Base-by-base conservation (phyloP, 2,329 filamentous ascomycete species). In the Pseudopyricularia cyperi region DNA sequence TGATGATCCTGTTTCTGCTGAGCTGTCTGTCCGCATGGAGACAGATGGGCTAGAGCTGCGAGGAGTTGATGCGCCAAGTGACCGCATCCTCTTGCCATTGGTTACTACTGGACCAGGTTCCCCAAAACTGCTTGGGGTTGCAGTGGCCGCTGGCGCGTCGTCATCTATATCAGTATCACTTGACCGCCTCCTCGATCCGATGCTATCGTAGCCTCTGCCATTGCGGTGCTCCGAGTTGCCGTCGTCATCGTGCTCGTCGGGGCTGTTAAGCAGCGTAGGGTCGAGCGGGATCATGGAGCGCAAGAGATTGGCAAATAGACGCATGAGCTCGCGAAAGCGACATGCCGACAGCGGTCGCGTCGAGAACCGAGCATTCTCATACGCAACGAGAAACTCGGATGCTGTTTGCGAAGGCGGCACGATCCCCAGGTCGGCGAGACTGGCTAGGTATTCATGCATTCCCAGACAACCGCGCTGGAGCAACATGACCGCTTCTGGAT, bases 331-430 rank as follows among this genome's bases (percentile, higher is more conserved):
- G 35, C 85, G 76, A 63, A 98, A 97, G 50, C 84, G 76, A 0
- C 68, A 61, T 58, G 90, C 84, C 3, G 79, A 76, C 4, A 95
- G 70, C 1, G 84, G 77, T 5, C 73, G 70, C 0, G 77, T 79
- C 2, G 87, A 90, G 68, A 95, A 98, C 39, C 91, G 83, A 3
- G 89, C 89, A 53, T 79, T 73, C 68, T 97, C 93, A 67, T 96
- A 98, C 19, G 79, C 70, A 1, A 75, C 67, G 19, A 96, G 68
- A 62, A 97, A 98, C 56, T 65, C 80, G 63, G 57, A 74, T 58
- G 64, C 82, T 2, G 65, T 19, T 30, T 39, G 51, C 22, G 51
- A 14, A 50, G 68, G 61, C 19, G 63, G 61, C n/a, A 83, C 60
- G 5, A 95, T 77, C 3, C 79, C 80, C 24, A 95, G 68, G 3